Evolutionary conservation across 2,329 filamentous ascomycete genomes (phyloP).

Genomic region (Penicillium sp.): DNA sequence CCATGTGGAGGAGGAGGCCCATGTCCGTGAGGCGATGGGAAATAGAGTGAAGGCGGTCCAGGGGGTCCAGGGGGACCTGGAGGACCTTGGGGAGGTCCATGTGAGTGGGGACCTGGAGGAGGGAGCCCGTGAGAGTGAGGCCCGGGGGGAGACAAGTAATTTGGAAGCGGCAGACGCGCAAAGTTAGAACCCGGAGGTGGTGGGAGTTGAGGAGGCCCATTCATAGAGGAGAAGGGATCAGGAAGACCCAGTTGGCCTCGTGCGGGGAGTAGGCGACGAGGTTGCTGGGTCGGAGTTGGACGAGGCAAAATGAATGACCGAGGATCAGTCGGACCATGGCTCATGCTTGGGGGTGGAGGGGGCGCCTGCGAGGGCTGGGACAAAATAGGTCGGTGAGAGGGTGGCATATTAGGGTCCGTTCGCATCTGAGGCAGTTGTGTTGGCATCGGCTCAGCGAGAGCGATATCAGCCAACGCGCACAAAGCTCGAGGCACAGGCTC

Average conservation of each 20-base stretch:
- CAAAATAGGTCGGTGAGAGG: conserved; percentile 34
- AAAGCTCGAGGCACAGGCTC: conserved; percentile 29
- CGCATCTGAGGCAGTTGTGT: conserved; percentile 41
- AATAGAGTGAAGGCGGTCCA: conserved; percentile 15
- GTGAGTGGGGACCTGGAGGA: conserved; percentile 1
- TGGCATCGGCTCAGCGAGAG: conserved; percentile 16
- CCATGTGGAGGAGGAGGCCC: conserved; percentile 6
- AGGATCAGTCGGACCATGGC: conserved; percentile 32
- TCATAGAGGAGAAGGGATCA: conserved; percentile 37
- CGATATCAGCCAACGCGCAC: conserved; percentile 37
- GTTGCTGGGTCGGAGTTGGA: conserved; percentile 31
- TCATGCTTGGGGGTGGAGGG: conserved; percentile 17
- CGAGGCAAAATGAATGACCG: conserved; percentile 29
- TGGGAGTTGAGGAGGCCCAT: conserved; percentile 40
- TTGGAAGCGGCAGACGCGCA: conserved; percentile 32
- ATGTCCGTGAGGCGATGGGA: conserved; percentile 12
- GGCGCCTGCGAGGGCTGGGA: conserved; percentile 26
- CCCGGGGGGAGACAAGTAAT: conserved; percentile 22
- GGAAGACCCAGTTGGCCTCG: conserved; percentile 38
- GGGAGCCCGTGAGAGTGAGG: neutral
- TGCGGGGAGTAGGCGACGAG: conserved; percentile 40
- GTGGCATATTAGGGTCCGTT: conserved; percentile 47
- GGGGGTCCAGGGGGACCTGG: conserved; percentile 16
- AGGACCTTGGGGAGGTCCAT: conserved; percentile 12
- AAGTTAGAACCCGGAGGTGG: conserved; percentile 43